Evolutionary conservation across 2,329 filamentous ascomycete species (phyloP), one percentile per base, ranked within the genome.

Genomic region (Phialocephala sp.): DNA sequence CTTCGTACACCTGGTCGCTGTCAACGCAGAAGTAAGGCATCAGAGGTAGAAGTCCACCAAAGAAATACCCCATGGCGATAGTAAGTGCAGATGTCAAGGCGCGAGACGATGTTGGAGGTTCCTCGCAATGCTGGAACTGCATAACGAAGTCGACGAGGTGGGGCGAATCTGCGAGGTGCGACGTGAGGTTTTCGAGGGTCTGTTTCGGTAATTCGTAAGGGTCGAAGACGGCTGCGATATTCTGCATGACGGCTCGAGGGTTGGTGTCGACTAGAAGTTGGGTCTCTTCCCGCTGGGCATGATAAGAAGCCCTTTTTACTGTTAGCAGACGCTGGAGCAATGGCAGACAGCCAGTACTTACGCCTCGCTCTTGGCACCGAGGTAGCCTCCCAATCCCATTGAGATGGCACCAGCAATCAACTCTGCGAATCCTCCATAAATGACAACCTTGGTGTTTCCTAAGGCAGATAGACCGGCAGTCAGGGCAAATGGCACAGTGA

Each of bases 401-500:
- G 84, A 87, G 45, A 89, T 87, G 8, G 84, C 82, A 22, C 87
- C 87, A 1, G 85, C 84, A 69, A 88, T 85, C 35, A 89, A 78
- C 74, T 89, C 87, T 0, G 87, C 86, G 24, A 88, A 76, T 1
- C 87, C 87, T 24, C 84, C 87, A 67, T 86, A 82, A 4, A 90
- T 79, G 22, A 85, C 83, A 0, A 85, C 79, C 57, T 80, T 82
- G 27, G 83, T 84, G 68, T 83, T 81, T 11, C 82, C 82, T 59
- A 85, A 73, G 0, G 77, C 76, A 8, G 76, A 78, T 1, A 89
- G 76, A 4, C 87, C 87, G 2, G 87, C 87, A 0, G 86, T 88
- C 12, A 89, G 77, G 1, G 87, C 87, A 72, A 89, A 89, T 0
- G 87, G 87, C 0, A 89, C 87, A 0, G 87, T 89, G 69, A 89